These are phyloP conservation scores for Mesembryanthemum crystallinum DNA, from an alignment of 148 eudicot genomes.

Conservation along the genomic window DNA sequence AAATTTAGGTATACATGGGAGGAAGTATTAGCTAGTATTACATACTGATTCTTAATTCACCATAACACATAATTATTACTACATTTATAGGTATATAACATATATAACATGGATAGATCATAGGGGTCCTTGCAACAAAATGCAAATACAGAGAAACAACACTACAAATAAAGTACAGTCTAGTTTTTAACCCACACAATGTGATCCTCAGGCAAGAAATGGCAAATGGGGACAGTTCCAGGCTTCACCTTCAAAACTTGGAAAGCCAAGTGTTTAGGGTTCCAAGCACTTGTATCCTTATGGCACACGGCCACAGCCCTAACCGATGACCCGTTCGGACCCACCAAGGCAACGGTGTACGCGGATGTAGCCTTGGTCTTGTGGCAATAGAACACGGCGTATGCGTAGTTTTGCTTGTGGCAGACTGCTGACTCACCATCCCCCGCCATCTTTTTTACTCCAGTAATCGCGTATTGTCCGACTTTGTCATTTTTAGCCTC, in stretches of 20 bases:
- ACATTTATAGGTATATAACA: no score
- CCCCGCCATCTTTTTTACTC: constrained; percentile 2
- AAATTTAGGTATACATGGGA: no score
- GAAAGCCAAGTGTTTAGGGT: constrained; percentile 66
- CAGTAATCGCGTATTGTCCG: constrained; percentile 6
- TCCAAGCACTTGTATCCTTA: constrained; percentile 59
- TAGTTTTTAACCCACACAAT: constrained; percentile 31
- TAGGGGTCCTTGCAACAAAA: no score
- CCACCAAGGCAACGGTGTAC: constrained; percentile 38
- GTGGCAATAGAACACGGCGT: constrained; percentile 70
- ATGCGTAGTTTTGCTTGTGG: constrained; percentile 54
- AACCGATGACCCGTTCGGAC: constrained; percentile 35
- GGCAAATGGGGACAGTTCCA: constrained; percentile 60
- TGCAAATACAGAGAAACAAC: no score
- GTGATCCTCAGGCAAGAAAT: constrained; percentile 63
- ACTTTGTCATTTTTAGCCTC: constrained; percentile 1
- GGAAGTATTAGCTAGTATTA: no score
- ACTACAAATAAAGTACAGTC: neutral
- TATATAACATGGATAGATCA: no score
- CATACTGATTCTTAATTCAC: no score
- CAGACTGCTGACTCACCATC: constrained; percentile 38
- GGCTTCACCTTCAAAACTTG: constrained; percentile 59
- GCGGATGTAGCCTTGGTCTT: constrained; percentile 38
- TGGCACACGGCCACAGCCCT: constrained; percentile 62
- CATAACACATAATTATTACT: no score